These are phyloP conservation scores for Pythium chondricola DNA, from an alignment of 352 stramenopile genomes.

Conservation along the genomic window DNA sequence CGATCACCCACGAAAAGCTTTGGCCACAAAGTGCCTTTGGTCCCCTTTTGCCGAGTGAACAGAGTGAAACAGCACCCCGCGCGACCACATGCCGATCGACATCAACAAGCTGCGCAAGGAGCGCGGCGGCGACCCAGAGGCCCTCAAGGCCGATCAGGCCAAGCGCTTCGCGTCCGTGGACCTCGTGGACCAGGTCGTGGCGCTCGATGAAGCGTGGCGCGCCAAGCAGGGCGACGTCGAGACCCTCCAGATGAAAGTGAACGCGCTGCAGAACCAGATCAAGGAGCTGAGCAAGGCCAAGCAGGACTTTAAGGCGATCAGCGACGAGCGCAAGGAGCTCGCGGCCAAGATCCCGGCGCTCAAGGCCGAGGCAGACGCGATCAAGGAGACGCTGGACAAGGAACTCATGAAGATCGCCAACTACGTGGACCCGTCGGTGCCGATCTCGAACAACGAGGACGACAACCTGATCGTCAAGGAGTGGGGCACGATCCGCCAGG, in stretches of 20 bases:
- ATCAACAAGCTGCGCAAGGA: slow-evolving; percentile 96
- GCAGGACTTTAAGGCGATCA: slow-evolving; percentile 77
- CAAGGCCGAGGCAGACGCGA: slow-evolving; percentile 73
- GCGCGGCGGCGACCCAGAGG: slow-evolving; percentile 93
- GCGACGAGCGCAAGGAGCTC: slow-evolving; percentile 75
- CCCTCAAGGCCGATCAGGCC: slow-evolving; percentile 90
- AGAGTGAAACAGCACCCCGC: too few relatives aligned
- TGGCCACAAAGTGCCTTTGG: too few relatives aligned
- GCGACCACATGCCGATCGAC: slow-evolving; percentile 98
- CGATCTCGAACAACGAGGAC: slow-evolving; percentile 95
- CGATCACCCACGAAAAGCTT: background rate
- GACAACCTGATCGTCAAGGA: slow-evolving; percentile 92
- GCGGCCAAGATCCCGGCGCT: slow-evolving; percentile 58
- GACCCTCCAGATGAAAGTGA: slow-evolving; percentile 84
- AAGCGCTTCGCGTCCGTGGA: slow-evolving; percentile 93
- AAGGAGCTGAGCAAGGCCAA: slow-evolving; percentile 88
- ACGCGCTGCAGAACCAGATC: slow-evolving; percentile 80
- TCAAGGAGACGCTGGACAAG: slow-evolving; percentile 69
- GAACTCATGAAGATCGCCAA: slow-evolving; percentile 95
- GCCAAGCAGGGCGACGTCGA: slow-evolving; percentile 83
- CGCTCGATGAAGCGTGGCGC: slow-evolving; percentile 89
- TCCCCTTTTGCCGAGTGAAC: background rate
- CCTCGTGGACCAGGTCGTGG: slow-evolving; percentile 94
- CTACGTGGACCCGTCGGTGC: slow-evolving; percentile 94
- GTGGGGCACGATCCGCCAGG: slow-evolving; percentile 61